Conservation (phyloP, 2,329 filamentous ascomycete genomes). For the Emericellopsis atlantica region DNA sequence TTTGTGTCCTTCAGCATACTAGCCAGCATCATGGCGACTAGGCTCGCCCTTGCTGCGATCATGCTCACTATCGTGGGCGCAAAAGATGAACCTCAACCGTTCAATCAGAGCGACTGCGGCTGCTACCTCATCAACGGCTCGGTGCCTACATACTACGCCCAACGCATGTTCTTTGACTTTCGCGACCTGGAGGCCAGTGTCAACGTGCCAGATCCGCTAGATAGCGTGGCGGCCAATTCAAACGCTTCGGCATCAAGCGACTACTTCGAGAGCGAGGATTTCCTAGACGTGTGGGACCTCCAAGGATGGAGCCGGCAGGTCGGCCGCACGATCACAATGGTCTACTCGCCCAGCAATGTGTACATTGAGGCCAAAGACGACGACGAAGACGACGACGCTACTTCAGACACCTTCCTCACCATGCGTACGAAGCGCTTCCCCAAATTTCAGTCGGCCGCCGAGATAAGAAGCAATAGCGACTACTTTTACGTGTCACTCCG, state of each 20-base stretch:
- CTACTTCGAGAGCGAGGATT: slow-evolving; percentile 23
- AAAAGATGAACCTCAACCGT: not conserved
- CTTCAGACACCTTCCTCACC: slow-evolving; percentile 28
- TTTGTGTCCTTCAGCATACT: no score
- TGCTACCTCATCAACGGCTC: slow-evolving; percentile 36
- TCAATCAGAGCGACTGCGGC: slow-evolving; percentile 18
- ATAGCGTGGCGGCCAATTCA: slow-evolving; percentile 11
- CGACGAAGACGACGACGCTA: slow-evolving; percentile 12
- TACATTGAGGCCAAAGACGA: slow-evolving; percentile 32
- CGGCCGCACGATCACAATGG: slow-evolving; percentile 18
- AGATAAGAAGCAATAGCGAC: slow-evolving; percentile 25
- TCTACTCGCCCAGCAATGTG: slow-evolving; percentile 28
- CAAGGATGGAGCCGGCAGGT: slow-evolving; percentile 25
- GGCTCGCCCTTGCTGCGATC: no score
- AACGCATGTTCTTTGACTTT: slow-evolving; percentile 38
- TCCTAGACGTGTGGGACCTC: slow-evolving; percentile 22
- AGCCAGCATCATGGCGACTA: not conserved
- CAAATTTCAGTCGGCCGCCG: slow-evolving; percentile 32
- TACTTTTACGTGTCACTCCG: slow-evolving; percentile 24
- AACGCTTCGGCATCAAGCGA: slow-evolving; percentile 19
- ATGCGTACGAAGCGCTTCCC: slow-evolving; percentile 30
- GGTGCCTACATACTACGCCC: slow-evolving; percentile 26
- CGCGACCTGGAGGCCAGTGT: slow-evolving; percentile 26
- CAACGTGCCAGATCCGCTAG: slow-evolving; percentile 17
- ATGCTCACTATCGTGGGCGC: no score